Conservation (phyloP, 306 rosid species). For the Adenanthera pavonina region DNA sequence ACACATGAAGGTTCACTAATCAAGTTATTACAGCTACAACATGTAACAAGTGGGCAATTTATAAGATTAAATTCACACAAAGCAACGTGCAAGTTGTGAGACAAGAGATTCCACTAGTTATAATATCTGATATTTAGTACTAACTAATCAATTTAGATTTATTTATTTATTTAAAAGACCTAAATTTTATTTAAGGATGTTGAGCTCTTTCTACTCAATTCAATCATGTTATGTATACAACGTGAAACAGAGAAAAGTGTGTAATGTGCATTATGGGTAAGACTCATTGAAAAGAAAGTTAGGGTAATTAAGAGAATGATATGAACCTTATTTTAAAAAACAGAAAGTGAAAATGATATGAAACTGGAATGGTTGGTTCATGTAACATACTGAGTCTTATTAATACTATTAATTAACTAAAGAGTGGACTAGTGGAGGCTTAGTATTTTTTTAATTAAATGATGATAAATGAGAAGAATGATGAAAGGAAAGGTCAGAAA, state of each 20-base stretch:
- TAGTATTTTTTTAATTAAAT: not conserved
- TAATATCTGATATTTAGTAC: not conserved
- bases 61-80: not conserved
- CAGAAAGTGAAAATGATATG: not conserved
- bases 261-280: not conserved
- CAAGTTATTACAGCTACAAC: not conserved
- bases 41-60: not conserved
- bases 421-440: not conserved
- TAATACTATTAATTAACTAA: not conserved
- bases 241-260: not conserved
- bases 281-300: slow-evolving; percentile 9
- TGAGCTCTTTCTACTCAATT: no score
- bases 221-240: no score
- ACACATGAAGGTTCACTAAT: not conserved
- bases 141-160: no score
- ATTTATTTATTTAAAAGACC: no score
- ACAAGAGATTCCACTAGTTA: not conserved
- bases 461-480: not conserved
- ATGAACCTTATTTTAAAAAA: no score
- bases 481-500: not conserved
- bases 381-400: not conserved
- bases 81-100: not conserved
- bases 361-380: not conserved
- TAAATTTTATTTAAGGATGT: no score
- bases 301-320: not conserved